phyloP scores from a whole-genome alignment of 2,329 filamentous ascomycete species.

The Nemania serpens region DNA sequence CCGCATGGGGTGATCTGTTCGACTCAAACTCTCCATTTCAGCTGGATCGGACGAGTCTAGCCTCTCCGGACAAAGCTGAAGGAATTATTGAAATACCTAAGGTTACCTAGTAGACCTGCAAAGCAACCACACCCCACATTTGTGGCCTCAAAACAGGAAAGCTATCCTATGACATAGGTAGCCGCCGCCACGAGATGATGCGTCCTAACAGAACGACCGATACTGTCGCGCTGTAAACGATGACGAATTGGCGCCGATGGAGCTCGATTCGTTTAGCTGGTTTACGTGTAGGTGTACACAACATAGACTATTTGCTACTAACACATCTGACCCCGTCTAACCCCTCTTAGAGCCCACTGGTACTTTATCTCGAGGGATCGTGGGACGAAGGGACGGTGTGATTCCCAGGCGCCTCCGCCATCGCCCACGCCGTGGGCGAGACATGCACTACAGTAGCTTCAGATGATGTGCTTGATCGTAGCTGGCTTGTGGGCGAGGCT shows the following conservation, averaged over 20 bases:
- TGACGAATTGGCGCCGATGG: slow-evolving; percentile 16
- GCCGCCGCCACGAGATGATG: background rate
- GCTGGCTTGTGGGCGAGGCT: slow-evolving; percentile 1
- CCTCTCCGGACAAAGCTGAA: slow-evolving; percentile 18
- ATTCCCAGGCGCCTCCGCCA: too few relatives aligned
- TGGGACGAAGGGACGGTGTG: too few relatives aligned
- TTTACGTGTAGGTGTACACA: slow-evolving; percentile 5
- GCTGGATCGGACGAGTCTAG: slow-evolving; percentile 8
- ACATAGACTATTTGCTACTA: slow-evolving; percentile 16
- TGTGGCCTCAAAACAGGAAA: background rate
- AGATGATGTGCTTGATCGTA: slow-evolving; percentile 13
- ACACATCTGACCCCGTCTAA: background rate
- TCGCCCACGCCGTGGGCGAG: slow-evolving; percentile 14
- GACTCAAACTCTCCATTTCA: slow-evolving; percentile 2
- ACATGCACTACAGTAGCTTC: slow-evolving; percentile 10
- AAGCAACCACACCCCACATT: slow-evolving; percentile 2
- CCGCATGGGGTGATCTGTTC: too few relatives aligned
- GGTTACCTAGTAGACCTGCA: background rate
- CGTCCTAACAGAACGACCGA: background rate
- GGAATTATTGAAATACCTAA: slow-evolving; percentile 1
- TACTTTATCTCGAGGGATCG: too few relatives aligned
- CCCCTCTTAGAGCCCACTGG: background rate
- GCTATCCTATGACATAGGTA: background rate
- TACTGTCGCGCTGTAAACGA: background rate
- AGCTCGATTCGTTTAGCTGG: slow-evolving; percentile 1